Evolutionary conservation across 2,329 filamentous ascomycete genomes (phyloP), one percentile per base, ranked within the genome.

Genomic region (Bipolaris bicolor): DNA sequence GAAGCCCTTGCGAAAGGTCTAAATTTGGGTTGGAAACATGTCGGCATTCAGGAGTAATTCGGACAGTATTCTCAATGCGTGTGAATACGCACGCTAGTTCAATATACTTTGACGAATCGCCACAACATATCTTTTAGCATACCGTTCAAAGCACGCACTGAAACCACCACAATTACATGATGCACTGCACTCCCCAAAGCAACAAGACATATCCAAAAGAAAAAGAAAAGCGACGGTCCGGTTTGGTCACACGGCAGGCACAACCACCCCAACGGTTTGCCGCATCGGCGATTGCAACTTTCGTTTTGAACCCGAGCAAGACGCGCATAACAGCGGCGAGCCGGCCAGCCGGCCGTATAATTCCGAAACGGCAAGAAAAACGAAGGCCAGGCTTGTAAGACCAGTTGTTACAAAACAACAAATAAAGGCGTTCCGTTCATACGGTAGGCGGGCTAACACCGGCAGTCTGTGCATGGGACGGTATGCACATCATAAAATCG

Each of bases 401-500:
- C 18, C 20, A 41, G 11, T 31, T 31, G 29, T 13, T 31, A 31
- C 29, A 7, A 18, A 41, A 41, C 40, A 43, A 10, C 20, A 26
- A 43, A 10, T 22, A 43, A 43, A 43, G 15, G 22, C 24, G 29
- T 31, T 31, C 29, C 40, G 40, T 43, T 43, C 40, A 43, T 26
- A 43, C 40, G 22, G 13, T 26, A 26, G 9, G 22, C 20, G 13
- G 40, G 22, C 40, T 22, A 24, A 43, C 20, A 20, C 40, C 22
- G 40, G 20, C 22, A 43, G 40, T 43, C 22, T 43, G 40, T 41
- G 39, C 40, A 26, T 43, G 39, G 39, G 6, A 41, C 2, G 26
- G 20, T 43, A 43, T 43, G 40, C 40, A 43, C 20, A 43, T n/a
- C 40, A 43, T 43, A n/a, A n/a, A 15, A 43, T 43, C 22, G 40